These are phyloP conservation scores for Lichina pygmaea DNA, from an alignment of 495 filamentous ascomycete genomes.

Conservation along the genomic window DNA sequence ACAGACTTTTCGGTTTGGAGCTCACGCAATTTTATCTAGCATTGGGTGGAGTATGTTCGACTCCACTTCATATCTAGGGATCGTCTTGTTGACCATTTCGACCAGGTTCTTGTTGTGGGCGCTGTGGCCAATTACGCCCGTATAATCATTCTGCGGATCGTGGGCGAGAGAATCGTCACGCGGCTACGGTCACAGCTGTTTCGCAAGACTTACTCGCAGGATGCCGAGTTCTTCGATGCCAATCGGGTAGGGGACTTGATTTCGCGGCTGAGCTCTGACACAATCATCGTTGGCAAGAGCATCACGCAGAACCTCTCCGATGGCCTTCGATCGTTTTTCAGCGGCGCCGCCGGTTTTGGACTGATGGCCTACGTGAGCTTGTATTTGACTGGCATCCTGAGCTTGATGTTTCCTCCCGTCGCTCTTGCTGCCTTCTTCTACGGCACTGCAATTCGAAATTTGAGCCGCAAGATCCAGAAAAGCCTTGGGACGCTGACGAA, in stretches of 20 bases:
- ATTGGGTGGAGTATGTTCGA: slow-evolving; percentile 18
- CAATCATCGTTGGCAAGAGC: slow-evolving; percentile 90
- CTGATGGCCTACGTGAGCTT: slow-evolving; percentile 84
- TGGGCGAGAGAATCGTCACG: slow-evolving; percentile 82
- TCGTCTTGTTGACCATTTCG: background rate
- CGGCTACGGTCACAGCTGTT: slow-evolving; percentile 74
- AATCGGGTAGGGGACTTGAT: slow-evolving; percentile 92
- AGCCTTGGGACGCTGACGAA: slow-evolving; percentile 79
- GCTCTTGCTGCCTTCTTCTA: slow-evolving; percentile 82
- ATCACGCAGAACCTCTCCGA: slow-evolving; percentile 96
- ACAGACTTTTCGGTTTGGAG: slow-evolving; percentile 43
- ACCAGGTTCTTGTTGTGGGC: slow-evolving; percentile 31
- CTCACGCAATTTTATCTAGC: slow-evolving; percentile 53
- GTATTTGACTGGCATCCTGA: slow-evolving; percentile 67
- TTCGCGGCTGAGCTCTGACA: slow-evolving; percentile 82
- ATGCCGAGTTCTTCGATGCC: slow-evolving; percentile 97
- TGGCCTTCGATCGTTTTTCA: slow-evolving; percentile 66
- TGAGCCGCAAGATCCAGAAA: slow-evolving; percentile 77
- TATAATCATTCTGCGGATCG: slow-evolving; percentile 79
- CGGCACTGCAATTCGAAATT: slow-evolving; percentile 57
- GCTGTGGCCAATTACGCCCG: slow-evolving; percentile 79
- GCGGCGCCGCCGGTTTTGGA: slow-evolving; percentile 61
- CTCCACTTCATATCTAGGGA: background rate
- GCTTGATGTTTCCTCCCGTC: slow-evolving; percentile 71
- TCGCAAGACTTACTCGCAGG: slow-evolving; percentile 69